Percentiles rank a stretch among this genome's conserved stretches.
Evolutionary conservation across 139 green algal genomes (phyloP).

Genomic region (Chlamydomonas schloesseri): DNA sequence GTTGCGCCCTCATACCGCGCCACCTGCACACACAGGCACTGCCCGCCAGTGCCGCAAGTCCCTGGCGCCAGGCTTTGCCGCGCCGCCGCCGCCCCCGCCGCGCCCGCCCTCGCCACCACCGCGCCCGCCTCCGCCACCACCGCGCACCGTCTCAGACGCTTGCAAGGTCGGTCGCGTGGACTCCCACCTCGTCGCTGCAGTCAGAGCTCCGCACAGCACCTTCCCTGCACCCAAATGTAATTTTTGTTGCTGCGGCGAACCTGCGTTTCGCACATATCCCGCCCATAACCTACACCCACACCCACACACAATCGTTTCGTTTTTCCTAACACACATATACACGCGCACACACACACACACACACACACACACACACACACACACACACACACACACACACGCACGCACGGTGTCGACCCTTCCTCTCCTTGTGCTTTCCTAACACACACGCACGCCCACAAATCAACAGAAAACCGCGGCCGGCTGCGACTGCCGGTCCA

Average conservation of each 20-base stretch:
- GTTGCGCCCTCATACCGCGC: no score
- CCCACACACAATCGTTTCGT: background rate
- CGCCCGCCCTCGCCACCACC: conserved; percentile 18
- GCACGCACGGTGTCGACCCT: no score
- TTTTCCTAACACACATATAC: background rate
- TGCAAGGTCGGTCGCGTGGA: conserved; percentile 1
- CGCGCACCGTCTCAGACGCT: background rate
- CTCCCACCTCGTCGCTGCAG: background rate
- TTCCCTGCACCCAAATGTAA: no score
- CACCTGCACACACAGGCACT: conserved; percentile 5
- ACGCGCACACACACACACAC: no score
- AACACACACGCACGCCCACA: no score
- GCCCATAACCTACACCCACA: background rate
- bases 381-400: no score
- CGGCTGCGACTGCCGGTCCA: conserved; percentile 6
- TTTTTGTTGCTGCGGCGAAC: no score
- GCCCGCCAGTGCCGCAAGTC: background rate
- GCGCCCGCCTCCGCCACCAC: conserved; percentile 24
- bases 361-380: no score
- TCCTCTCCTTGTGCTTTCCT: no score
- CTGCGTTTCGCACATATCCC: no score
- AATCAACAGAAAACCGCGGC: background rate
- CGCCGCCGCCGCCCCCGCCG: conserved; percentile 24
- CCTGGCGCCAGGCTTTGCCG: background rate
- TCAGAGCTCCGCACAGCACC: background rate